Conservation (phyloP, 805 yeast genomes). For the Candida pini region DNA sequence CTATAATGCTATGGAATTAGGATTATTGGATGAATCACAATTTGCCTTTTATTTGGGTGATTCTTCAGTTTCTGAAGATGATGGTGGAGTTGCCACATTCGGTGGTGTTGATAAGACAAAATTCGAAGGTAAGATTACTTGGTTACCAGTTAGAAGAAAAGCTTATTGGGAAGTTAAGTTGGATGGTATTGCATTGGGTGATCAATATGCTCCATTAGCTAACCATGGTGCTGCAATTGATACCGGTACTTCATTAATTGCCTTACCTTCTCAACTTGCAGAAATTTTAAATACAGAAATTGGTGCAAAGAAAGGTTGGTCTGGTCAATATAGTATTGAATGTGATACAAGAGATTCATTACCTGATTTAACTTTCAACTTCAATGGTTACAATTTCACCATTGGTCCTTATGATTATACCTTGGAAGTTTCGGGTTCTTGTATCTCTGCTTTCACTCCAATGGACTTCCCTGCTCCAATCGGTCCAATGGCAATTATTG, state of each 20-base stretch:
- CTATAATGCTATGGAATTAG: slow-evolving; percentile 79
- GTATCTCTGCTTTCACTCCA: slow-evolving; percentile 94
- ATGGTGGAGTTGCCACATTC: slow-evolving; percentile 90
- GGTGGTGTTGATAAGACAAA: slow-evolving; percentile 85
- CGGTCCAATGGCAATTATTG: slow-evolving; percentile 93
- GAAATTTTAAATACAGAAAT: slow-evolving; percentile 92
- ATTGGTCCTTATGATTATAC: slow-evolving; percentile 88
- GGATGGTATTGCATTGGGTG: slow-evolving; percentile 87
- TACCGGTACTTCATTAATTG: slow-evolving; percentile 95
- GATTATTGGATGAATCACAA: slow-evolving; percentile 75
- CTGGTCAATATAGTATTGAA: slow-evolving; percentile 92
- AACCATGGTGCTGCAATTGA: slow-evolving; percentile 95
- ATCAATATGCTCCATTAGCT: slow-evolving; percentile 78
- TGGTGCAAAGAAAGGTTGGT: slow-evolving; percentile 96
- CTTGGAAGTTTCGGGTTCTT: slow-evolving; percentile 88
- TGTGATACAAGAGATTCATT: slow-evolving; percentile 78
- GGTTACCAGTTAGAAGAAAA: slow-evolving; percentile 98
- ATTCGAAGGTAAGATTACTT: slow-evolving; percentile 78
- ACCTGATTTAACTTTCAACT: slow-evolving; percentile 89
- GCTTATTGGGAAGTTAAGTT: slow-evolving; percentile 99
- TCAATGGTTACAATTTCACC: slow-evolving; percentile 88
- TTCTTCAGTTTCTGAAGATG: slow-evolving; percentile 53
- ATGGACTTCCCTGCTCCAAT: slow-evolving; percentile 97
- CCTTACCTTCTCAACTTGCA: slow-evolving; percentile 91
- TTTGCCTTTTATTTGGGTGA: slow-evolving; percentile 92